Evolutionary conservation across 2,329 filamentous ascomycete species (phyloP), one percentile per base, ranked within the genome.

Genomic region (Biscogniauxia marginata): DNA sequence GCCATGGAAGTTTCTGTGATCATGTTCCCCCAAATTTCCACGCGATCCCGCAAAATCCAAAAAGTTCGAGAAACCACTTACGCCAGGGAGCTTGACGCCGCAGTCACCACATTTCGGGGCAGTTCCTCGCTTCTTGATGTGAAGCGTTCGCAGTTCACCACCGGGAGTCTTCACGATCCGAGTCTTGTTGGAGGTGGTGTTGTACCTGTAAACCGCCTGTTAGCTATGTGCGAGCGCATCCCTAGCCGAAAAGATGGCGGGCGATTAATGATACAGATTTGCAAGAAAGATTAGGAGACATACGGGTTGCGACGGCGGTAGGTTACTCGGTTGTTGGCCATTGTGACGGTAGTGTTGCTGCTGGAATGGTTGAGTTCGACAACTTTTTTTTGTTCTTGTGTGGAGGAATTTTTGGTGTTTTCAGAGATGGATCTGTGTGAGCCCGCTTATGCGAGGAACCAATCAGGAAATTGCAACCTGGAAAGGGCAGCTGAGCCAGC

Each of bases 81-180:
- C 93, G 80, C 95, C 95, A 76, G 91, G 87, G 74, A 99, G 89
- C 85, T 98, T 98, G 83, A 86, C 87, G 75, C 95, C 95, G 77
- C 96, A 99, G 86, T 99, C 95, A 86, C 96, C 91, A 78, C 95
- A 99, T 86, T 99, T 99, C 76, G 95, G 95, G 66, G 93, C 90
- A 77, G 92, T 96, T 72, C 93, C 95, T 79, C 88, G 90, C 91
- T 99, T 99, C 90, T 98, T 98, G 85, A 97, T 93, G 89, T 99
- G 93, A 72, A 98, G 90, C 77, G 96, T 88, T 78, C 95, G 88
- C 74, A 96, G 88, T 78, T 93, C 86, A 78, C 95, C 95, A 79
- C 95, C 96, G 70, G 96, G 95, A 69, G 95, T 99, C 87, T 95
- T 95, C 80, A 96, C 79, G 74, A 96, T 85, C 77, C 95, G 90